Evolutionary conservation across 495 filamentous ascomycete genomes (phyloP).

Genomic region (Bryoglossum gracile): DNA sequence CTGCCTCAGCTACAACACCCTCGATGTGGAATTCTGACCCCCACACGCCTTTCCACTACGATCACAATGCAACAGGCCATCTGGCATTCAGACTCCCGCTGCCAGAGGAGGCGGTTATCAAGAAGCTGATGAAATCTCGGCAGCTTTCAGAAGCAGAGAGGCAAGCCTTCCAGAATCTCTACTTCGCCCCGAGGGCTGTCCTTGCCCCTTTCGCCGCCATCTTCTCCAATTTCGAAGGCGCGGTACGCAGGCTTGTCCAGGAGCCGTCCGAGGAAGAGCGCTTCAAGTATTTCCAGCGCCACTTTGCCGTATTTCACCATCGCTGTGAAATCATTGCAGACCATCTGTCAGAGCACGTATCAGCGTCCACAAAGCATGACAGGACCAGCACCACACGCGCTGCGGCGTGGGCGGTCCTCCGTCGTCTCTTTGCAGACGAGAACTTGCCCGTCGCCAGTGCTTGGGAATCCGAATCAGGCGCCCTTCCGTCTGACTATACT

Average conservation of each 20-base stretch:
- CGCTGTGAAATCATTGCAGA: constrained; percentile 4
- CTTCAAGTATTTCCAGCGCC: not conserved
- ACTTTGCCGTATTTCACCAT: not conserved
- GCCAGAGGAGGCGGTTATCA: not conserved
- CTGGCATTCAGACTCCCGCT: not conserved
- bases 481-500: not conserved
- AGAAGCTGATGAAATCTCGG: not conserved
- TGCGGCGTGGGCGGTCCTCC: not conserved
- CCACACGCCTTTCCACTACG: not conserved
- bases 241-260: not conserved
- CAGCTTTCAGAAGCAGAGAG: not conserved
- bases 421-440: not conserved
- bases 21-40: not conserved
- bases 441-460: not conserved
- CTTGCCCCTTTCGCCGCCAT: constrained; percentile 2
- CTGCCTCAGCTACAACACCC: not conserved
- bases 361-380: not conserved
- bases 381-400: not conserved
- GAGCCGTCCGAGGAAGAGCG: not conserved
- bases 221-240: not conserved
- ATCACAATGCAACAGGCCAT: not conserved
- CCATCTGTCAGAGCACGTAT: not conserved
- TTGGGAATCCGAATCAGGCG: not conserved
- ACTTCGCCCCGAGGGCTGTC: not conserved
- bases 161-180: not conserved